These are phyloP conservation scores for Chaetoceros tenuissimus DNA, from an alignment of 108 stramenopile species.

Conservation along the genomic window DNA sequence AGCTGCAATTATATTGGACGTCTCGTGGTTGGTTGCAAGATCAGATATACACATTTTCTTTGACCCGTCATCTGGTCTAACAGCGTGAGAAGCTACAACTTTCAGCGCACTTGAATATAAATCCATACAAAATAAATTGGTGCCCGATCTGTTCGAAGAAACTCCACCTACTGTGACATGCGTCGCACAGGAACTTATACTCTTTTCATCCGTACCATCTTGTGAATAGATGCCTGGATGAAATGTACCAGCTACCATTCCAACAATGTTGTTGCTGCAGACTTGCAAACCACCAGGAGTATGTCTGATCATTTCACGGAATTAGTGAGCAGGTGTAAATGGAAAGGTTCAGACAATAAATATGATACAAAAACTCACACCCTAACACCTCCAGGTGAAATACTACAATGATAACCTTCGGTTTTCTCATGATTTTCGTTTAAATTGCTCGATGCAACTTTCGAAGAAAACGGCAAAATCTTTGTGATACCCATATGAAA, in stretches of 20 bases:
- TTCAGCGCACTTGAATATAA: conserved; percentile 52
- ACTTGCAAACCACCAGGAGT: conserved; percentile 52
- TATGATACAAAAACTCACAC: no score
- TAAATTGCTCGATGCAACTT: background rate
- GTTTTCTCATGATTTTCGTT: background rate
- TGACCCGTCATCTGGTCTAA: conserved; percentile 19
- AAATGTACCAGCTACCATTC: conserved; percentile 46
- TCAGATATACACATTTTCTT: conserved; percentile 43
- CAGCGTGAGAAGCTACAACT: conserved; percentile 46
- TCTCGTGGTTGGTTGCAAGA: conserved; percentile 39
- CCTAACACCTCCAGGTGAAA: conserved; percentile 61
- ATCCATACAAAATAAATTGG: conserved; percentile 53
- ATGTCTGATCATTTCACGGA: no score
- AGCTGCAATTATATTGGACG: conserved; percentile 53
- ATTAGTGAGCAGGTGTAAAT: no score
- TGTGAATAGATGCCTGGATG: conserved; percentile 33
- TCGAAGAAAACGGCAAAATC: conserved; percentile 23
- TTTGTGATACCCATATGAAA: conserved; percentile 37
- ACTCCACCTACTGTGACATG: conserved; percentile 64
- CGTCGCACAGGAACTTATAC: conserved; percentile 14
- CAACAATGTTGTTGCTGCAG: conserved; percentile 34
- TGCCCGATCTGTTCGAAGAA: conserved; percentile 10
- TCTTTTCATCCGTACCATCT: conserved; percentile 4
- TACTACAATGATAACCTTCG: conserved; percentile 37
- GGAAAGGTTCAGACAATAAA: no score